Evolutionary conservation across 768 basidiomycete species (phyloP), one percentile per base, ranked within the genome.

Genomic region (Hemileccinum rubropunctum): DNA sequence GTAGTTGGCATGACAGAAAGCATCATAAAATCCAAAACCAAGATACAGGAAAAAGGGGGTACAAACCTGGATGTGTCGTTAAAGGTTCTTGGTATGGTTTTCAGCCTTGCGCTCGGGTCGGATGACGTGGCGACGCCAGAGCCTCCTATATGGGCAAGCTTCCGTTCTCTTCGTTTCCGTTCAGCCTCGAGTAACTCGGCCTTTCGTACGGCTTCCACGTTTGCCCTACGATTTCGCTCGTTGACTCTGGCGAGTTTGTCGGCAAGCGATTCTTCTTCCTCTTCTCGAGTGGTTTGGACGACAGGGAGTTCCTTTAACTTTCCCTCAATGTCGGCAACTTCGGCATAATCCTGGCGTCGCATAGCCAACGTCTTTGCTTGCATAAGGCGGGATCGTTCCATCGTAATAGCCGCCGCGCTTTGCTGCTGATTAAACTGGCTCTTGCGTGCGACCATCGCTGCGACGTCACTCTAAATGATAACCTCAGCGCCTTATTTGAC

Each of bases 151-250:
- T 71, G 74, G 10, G 71, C 76, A 20, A 83, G 63, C 62, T 80
- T 85, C 18, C 88, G 75, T 48, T 90, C 86, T 42, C 77, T 73
- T 47, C 84, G 75, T 68, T 86, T 88, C 42, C 83, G 74, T 62
- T 91, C 90, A 8, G 76, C 71, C 58, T 84, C 83, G 30, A 73
- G 72, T 30, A 84, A 65, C 67, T 95, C 93, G 0, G 88, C 87
- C 55, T 80, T 82, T 51, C 89, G 77, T 45, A 93, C 81, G 4
- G 81, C 81, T 60, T 95, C 95, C 57, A 82, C 55, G 50, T 95
- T 95, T 27, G 86, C 85, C 64, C 81, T 86, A 48, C 89, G 79
- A 66, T 98, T 98, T 48, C 92, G 81, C 70, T 94, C 91, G 63
- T 95, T 98, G 47, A 98, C 84, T 62, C 73, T 82, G 14, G 88